These are phyloP conservation scores for Pseudopediastrum boryanum DNA, from an alignment of 139 green algal genomes.

Conservation along the genomic window DNA sequence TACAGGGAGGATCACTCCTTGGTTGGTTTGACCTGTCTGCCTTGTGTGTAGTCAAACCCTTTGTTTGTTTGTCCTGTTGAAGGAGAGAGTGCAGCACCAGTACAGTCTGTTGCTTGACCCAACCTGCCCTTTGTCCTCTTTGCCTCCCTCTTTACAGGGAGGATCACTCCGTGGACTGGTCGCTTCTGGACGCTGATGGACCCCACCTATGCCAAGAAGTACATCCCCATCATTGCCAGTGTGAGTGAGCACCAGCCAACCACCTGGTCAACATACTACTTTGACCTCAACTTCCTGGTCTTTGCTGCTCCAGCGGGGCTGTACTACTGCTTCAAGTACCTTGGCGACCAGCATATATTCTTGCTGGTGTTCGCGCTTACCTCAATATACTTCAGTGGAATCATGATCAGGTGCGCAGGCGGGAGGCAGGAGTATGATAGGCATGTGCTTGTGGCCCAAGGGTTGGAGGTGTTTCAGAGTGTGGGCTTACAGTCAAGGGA, in stretches of 20 bases:
- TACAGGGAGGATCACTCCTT: too few relatives aligned
- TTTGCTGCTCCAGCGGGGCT: slow-evolving; percentile 62
- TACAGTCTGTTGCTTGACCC: not conserved
- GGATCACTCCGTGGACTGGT: slow-evolving; percentile 87
- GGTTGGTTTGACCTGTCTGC: too few relatives aligned
- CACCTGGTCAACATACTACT: slow-evolving; percentile 93
- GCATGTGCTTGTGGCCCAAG: too few relatives aligned
- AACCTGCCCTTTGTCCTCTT: not conserved
- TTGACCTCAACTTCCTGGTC: slow-evolving; percentile 66
- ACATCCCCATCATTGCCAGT: slow-evolving; percentile 97
- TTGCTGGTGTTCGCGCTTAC: slow-evolving; percentile 90
- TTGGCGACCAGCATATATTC: slow-evolving; percentile 85
- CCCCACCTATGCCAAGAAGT: slow-evolving; percentile 96
- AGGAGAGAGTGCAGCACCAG: not conserved
- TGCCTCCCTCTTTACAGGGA: slow-evolving; percentile 25
- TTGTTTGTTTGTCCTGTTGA: too few relatives aligned
- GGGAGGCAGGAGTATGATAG: too few relatives aligned
- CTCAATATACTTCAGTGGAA: slow-evolving; percentile 94
- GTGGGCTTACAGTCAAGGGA: too few relatives aligned
- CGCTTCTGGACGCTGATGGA: slow-evolving; percentile 93
- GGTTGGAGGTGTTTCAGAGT: too few relatives aligned
- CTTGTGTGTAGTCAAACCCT: too few relatives aligned
- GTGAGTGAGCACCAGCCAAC: slow-evolving; percentile 95
- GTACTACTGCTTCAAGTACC: slow-evolving; percentile 78
- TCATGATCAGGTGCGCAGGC: slow-evolving; percentile 87